Base-by-base conservation (phyloP, 768 basidiomycete genomes). In the Tylopilus vinaceipallidus region DNA sequence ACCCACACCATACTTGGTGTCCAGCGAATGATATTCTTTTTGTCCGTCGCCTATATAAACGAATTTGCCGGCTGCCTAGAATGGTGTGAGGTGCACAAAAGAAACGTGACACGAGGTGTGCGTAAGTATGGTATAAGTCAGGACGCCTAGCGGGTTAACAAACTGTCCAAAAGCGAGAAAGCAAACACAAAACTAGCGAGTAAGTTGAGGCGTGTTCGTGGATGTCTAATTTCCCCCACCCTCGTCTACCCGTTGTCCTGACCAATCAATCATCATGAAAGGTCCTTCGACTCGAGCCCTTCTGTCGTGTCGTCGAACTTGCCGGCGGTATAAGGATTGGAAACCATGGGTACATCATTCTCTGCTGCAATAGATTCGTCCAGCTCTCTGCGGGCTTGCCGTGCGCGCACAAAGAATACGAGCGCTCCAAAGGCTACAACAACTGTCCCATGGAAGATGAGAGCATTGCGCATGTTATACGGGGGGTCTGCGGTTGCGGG, bases 371-470 rank as follows among this genome's bases (percentile, higher is more conserved):
- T 86, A 55, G 75, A 64, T 56, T 83, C 82, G 57, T 92, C 89
- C 35, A 77, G 47, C 45, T 75, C 75, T 50, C 86, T 78, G 38
- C 89, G 76, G 20, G 68, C 76, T 64, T 91, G 87, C 52, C 72
- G 70, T 3, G 88, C 88, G 23, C 69, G 73, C 24, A 87, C 46
- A 37, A 83, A 69, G 58, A 84, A 77, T 1, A 86, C 62, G 6
- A 70, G 49, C 9, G 61, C 46, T 29, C 73, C 70, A 11, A 73
- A 61, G 2, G 53, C 66, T 49, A 78, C 54, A 3, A 81, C 71
- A 36, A 83, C 56, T 0, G 70, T 64, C 3, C 81, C 88, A 23
- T 85, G 80, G 61, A 93, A 80, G 23, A 92, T 81, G 36, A 88
- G 68, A 3, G 81, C 79, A 11, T 73, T 70, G 29, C 66, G 79